Base-by-base conservation (phyloP, 495 filamentous ascomycete species). In the Hypoxylon perforatum region DNA sequence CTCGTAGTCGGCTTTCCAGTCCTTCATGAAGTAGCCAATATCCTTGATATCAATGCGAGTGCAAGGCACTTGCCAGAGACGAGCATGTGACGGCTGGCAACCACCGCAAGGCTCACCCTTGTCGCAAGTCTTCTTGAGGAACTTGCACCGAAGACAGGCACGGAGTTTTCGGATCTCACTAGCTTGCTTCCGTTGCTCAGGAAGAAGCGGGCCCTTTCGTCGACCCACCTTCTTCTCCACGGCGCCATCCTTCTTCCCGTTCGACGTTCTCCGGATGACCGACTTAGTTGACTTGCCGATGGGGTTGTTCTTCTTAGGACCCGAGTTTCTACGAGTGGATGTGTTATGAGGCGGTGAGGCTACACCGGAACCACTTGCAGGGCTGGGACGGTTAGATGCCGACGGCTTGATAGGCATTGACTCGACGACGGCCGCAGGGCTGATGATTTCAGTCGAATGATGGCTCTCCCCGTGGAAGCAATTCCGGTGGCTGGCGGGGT, bases 1-100 rank as follows among this genome's bases (percentile, higher is more conserved):
- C 77, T 96, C 93, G 73, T 92, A 96, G 70, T 97, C 93, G 14
- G 92, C 93, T 79, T 91, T 94, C 93, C 92, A 97, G 76, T 96
- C 93, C 83, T 97, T 96, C 92, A 96, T 94, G 83, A 97, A 97
- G 72, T 93, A 96, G 28, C 86, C 91, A 72, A 97, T 95, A 67
- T 97, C 93, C 83, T 96, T 96, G 81, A 97, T 97, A 73, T 96
- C 93, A 64, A 97, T 96, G 22, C 93, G 90, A 12, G 93, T 97
- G 80, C 93, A 97, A 35, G 93, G 93, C 19, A 97, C 93, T 76
- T 96, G 92, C 93, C 93, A 97, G 41, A 97, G 82, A 56, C 93
- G 88, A 46, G 93, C 92, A 73, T 97, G 93, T 4, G 93, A 93
- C 14, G 93, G 93, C 77, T 95, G 91, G 81, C 93, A 97, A 17